phyloP scores from a whole-genome alignment of 345 rosid species.

The Balakata baccata region DNA sequence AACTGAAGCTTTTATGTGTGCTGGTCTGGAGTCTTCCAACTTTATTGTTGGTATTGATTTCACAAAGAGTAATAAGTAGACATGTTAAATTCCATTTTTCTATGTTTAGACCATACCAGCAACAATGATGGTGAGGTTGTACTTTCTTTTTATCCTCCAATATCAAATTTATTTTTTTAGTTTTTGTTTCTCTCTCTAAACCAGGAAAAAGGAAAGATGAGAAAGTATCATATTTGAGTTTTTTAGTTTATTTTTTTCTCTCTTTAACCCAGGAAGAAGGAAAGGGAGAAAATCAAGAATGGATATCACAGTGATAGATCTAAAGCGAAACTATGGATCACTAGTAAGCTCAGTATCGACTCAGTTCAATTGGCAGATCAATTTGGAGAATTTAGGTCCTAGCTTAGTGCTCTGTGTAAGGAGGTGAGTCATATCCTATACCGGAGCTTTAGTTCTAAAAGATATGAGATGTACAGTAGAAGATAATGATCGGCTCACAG shows the following conservation, averaged over 20 bases:
- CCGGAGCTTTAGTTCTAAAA: constrained; percentile 80
- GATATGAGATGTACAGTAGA: constrained; percentile 84
- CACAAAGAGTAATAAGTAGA: constrained; percentile 37
- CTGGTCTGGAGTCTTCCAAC: constrained; percentile 35
- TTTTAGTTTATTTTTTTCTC: too few relatives aligned
- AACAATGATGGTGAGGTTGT: too few relatives aligned
- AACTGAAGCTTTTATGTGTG: constrained; percentile 29
- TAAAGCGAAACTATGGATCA: constrained; percentile 49
- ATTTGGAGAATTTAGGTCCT: constrained; percentile 23
- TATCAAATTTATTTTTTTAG: too few relatives aligned
- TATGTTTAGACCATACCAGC: too few relatives aligned
- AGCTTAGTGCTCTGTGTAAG: constrained; percentile 49
- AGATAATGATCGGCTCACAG: constrained; percentile 84
- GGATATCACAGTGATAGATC: constrained; percentile 76
- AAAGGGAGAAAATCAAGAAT: not conserved
- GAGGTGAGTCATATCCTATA: constrained; percentile 73
- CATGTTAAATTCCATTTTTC: constrained; percentile 25
- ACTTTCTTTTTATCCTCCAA: too few relatives aligned
- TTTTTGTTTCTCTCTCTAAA: too few relatives aligned
- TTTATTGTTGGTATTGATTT: constrained; percentile 37
- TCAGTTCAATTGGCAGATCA: constrained; percentile 19
- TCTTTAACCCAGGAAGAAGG: too few relatives aligned
- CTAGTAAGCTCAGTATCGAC: constrained; percentile 23
- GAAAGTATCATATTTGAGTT: too few relatives aligned
- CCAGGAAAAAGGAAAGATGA: too few relatives aligned